phyloP scores from a whole-genome alignment of 768 basidiomycete genomes.

The Rhizopogon roseolus region DNA sequence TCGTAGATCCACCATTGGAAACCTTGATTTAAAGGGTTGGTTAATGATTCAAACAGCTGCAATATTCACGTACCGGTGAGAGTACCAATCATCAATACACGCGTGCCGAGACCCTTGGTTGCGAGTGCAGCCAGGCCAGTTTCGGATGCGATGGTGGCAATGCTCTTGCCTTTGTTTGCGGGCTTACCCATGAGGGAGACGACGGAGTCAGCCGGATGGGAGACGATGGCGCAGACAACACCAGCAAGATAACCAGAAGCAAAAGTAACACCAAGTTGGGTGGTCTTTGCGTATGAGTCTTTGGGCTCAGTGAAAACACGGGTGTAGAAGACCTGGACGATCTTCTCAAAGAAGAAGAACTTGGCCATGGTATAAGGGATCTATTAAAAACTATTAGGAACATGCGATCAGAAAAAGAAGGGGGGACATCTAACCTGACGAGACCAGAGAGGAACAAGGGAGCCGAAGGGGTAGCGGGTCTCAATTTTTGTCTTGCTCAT shows the following conservation, averaged over 20 bases:
- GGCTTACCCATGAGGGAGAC: conserved; percentile 93
- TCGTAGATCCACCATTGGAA: conserved; percentile 97
- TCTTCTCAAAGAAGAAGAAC: conserved; percentile 94
- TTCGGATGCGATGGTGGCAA: conserved; percentile 67
- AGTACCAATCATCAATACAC: conserved; percentile 81
- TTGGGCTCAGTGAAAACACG: conserved; percentile 80
- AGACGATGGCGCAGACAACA: conserved; percentile 93
- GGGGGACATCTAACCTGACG: conserved; percentile 79
- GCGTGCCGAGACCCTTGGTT: conserved; percentile 84
- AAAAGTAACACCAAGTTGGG: conserved; percentile 87
- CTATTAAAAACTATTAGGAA: conserved; percentile 30
- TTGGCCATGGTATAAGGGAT: conserved; percentile 99
- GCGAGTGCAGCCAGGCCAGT: conserved; percentile 59
- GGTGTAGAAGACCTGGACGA: conserved; percentile 83
- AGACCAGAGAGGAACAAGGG: conserved; percentile 82
- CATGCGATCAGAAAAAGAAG: background rate
- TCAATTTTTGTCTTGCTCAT: conserved; percentile 65
- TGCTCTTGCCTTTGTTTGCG: conserved; percentile 74
- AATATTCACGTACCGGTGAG: conserved; percentile 33
- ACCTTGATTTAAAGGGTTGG: conserved; percentile 34
- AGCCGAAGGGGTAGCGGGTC: conserved; percentile 83
- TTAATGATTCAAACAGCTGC: background rate
- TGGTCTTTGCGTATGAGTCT: conserved; percentile 72
- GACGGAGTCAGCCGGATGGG: conserved; percentile 92
- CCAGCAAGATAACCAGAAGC: conserved; percentile 91